Conservation (phyloP, 371 early-diverging fungal genomes). For the Modicella reniformis region DNA sequence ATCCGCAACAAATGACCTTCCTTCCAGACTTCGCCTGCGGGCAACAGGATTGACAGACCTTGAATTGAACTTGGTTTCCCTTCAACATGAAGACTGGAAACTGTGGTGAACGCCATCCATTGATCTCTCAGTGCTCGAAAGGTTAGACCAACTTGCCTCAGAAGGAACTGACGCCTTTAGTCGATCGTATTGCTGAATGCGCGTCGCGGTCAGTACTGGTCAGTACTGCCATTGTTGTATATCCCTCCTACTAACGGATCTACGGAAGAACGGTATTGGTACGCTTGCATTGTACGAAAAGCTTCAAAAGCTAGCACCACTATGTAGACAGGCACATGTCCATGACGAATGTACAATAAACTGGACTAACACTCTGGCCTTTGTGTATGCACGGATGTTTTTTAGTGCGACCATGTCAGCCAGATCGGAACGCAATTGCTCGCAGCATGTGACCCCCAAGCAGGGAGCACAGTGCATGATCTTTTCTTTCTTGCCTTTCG, state of each 20-base stretch:
- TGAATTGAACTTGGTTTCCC: neutral
- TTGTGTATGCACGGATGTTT: no score
- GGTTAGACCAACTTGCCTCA: neutral
- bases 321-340: no score
- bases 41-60: neutral
- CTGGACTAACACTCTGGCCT: no score
- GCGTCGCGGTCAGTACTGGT: no score
- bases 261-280: neutral
- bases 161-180: neutral
- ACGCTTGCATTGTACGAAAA: no score
- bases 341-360: no score
- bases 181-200: neutral
- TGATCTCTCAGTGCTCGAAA: neutral
- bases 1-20: no score
- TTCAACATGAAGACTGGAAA: neutral
- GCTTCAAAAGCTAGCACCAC: no score
- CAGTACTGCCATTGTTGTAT: neutral
- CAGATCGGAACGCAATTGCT: no score
- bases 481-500: neutral
- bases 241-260: neutral
- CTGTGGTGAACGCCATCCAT: neutral
- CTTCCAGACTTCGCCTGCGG: no score
- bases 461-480: neutral
- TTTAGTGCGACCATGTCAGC: no score
- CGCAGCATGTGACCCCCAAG: no score